These are phyloP conservation scores for Pachysandra terminalis DNA, from an alignment of 164 flowering plant species.

Conservation along the genomic window DNA sequence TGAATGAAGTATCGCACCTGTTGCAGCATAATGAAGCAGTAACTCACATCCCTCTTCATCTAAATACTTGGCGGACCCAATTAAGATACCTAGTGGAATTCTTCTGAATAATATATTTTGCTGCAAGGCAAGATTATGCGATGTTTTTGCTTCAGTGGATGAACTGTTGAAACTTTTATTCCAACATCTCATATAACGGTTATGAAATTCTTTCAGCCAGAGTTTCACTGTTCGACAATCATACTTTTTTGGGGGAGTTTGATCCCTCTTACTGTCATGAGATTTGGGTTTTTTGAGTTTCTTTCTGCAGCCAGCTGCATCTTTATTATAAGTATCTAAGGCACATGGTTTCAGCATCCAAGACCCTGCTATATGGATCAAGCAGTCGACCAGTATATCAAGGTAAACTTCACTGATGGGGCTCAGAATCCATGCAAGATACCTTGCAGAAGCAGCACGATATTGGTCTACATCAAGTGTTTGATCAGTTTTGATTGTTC, in stretches of 20 bases:
- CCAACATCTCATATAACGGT: conserved; percentile 14
- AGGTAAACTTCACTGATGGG: conserved; percentile 39
- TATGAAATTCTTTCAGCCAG: conserved; percentile 54
- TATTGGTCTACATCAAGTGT: conserved; percentile 15
- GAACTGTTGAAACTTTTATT: conserved; percentile 8
- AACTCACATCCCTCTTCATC: conserved; percentile 40
- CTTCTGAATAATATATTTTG: conserved; percentile 33
- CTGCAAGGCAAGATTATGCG: conserved; percentile 10
- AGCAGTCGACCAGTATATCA: conserved; percentile 32
- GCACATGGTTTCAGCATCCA: conserved; percentile 32
- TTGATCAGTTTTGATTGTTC: conserved; percentile 12
- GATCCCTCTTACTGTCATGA: conserved; percentile 15
- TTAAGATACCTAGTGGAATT: conserved; percentile 57
- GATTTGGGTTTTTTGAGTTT: conserved; percentile 38
- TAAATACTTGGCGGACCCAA: conserved; percentile 31
- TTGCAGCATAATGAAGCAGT: conserved; percentile 65
- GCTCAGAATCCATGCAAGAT: conserved; percentile 61
- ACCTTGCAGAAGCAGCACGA: conserved; percentile 51
- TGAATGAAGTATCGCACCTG: conserved; percentile 31
- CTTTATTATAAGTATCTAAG: conserved; percentile 15
- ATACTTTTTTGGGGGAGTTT: conserved; percentile 5
- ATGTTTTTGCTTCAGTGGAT: conserved; percentile 10
- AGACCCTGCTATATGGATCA: conserved; percentile 36
- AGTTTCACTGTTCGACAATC: conserved; percentile 19
- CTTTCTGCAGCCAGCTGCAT: conserved; percentile 17